These are phyloP conservation scores for Solanum tarapatanum DNA, from an alignment of 257 asterid species.

Conservation along the genomic window DNA sequence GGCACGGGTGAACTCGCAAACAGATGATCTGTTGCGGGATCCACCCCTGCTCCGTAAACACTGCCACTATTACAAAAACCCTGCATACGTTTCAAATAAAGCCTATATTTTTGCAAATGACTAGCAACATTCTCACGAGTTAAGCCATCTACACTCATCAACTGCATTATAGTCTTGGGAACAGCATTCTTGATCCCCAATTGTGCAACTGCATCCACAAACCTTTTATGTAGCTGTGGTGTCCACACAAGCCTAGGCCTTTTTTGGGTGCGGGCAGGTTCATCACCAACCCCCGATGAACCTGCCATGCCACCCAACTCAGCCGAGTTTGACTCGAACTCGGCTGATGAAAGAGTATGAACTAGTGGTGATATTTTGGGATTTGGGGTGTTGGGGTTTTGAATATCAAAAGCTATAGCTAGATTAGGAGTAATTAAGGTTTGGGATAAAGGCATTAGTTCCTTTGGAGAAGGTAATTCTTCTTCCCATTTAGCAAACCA, in stretches of 20 bases:
- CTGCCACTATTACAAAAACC: conserved; percentile 11
- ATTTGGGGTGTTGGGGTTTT: conserved; percentile 25
- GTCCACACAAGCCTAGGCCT: conserved; percentile 48
- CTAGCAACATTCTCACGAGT: conserved; percentile 45
- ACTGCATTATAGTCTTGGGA: conserved; percentile 46
- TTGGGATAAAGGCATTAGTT: conserved; percentile 63
- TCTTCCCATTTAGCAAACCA: conserved; percentile 91
- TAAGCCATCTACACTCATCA: conserved; percentile 43
- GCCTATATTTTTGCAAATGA: conserved; percentile 36
- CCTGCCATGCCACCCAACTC: conserved; percentile 36
- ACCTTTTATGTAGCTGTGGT: conserved; percentile 45
- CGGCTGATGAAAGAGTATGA: conserved; percentile 36
- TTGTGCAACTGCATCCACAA: conserved; percentile 42
- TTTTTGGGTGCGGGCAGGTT: conserved; percentile 35
- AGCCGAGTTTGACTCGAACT: conserved; percentile 34
- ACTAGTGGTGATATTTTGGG: conserved; percentile 21
- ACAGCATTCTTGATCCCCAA: conserved; percentile 45
- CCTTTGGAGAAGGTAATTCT: conserved; percentile 68
- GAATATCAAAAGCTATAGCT: conserved; percentile 61
- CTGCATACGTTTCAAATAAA: conserved; percentile 43
- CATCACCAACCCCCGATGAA: conserved; percentile 20
- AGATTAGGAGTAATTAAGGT: conserved; percentile 73
- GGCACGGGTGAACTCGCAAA: conserved; percentile 76
- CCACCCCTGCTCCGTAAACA: conserved; percentile 17
- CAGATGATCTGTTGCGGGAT: conserved; percentile 48